These are phyloP conservation scores for Aspergillus carlsbadensis DNA, from an alignment of 495 filamentous ascomycete species.

Conservation along the genomic window DNA sequence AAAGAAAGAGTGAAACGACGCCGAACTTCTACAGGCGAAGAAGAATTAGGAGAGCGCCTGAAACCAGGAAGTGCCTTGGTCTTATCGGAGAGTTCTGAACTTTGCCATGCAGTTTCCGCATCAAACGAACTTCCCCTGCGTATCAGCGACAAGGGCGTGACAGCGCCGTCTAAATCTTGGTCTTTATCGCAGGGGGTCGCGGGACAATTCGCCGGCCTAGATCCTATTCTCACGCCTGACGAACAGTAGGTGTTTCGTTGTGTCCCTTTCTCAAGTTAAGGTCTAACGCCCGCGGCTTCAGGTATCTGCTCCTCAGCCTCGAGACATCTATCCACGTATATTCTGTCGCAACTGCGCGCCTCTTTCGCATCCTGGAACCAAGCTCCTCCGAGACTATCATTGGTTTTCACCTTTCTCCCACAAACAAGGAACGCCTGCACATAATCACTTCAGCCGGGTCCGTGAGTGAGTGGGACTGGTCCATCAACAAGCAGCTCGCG, in stretches of 20 bases:
- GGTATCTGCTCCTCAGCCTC: conserved; percentile 67
- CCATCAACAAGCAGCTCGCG: conserved; percentile 48
- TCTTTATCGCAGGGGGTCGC: conserved; percentile 33
- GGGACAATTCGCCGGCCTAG: conserved; percentile 52
- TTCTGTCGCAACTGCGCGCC: conserved; percentile 74
- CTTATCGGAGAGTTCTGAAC: neutral
- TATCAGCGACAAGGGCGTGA: neutral
- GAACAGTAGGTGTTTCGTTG: conserved; percentile 64
- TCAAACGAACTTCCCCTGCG: neutral
- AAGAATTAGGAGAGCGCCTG: neutral
- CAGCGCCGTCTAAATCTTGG: conserved; percentile 24
- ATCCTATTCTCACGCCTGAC: conserved; percentile 76
- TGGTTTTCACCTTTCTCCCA: conserved; percentile 59
- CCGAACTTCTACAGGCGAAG: conserved; percentile 26
- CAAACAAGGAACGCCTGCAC: conserved; percentile 60
- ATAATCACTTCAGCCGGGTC: conserved; percentile 64
- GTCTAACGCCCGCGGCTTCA: conserved; percentile 35
- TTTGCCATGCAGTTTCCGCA: neutral
- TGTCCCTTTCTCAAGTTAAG: neutral
- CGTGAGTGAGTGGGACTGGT: conserved; percentile 78
- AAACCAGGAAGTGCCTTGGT: neutral
- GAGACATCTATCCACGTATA: conserved; percentile 72
- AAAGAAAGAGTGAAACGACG: conserved; percentile 35
- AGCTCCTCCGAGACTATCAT: conserved; percentile 37
- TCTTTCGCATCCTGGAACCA: conserved; percentile 58